Percentiles rank a stretch among this genome's conserved stretches.
Conservation (phyloP, 2,329 filamentous ascomycete genomes). For the Neofusicoccum kwambonambiense region DNA sequence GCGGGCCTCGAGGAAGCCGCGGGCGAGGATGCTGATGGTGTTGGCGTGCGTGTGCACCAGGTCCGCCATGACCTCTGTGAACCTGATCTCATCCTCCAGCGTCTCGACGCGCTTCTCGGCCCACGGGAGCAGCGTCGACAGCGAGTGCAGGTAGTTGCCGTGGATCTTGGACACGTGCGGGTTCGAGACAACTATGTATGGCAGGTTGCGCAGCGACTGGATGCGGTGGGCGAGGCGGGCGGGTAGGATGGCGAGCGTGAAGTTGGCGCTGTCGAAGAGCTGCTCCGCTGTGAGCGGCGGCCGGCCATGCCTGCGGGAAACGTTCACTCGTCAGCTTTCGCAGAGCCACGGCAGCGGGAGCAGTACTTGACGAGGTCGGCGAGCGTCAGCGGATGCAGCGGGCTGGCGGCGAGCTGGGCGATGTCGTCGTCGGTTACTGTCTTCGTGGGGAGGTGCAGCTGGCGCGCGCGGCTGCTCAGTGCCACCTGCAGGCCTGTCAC, state of each 20-base stretch:
- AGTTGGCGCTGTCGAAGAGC: constrained; percentile 88
- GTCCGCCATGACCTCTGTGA: constrained; percentile 90
- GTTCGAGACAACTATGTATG: constrained; percentile 98
- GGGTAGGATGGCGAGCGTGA: constrained; percentile 88
- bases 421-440: constrained; percentile 70
- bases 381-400: constrained; percentile 78
- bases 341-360: background rate
- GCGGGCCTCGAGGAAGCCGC: constrained; percentile 88
- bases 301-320: constrained; percentile 64
- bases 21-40: constrained; percentile 88
- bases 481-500: background rate
- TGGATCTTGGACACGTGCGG: constrained; percentile 93
- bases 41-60: constrained; percentile 93
- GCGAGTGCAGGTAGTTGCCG: constrained; percentile 90
- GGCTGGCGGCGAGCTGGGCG: constrained; percentile 70
- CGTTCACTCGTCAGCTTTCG: background rate
- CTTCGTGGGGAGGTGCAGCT: constrained; percentile 35
- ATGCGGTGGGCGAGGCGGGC: constrained; percentile 92
- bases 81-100: constrained; percentile 82
- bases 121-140: constrained; percentile 87
- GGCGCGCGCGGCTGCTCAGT: background rate
- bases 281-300: constrained; percentile 79
- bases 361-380: constrained; percentile 82
- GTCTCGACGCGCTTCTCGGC: constrained; percentile 69
- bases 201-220: constrained; percentile 86